Percentiles rank a stretch among this genome's conserved stretches.
phyloP scores from a whole-genome alignment of 2,329 filamentous ascomycete genomes.

The Penicillium sp. region DNA sequence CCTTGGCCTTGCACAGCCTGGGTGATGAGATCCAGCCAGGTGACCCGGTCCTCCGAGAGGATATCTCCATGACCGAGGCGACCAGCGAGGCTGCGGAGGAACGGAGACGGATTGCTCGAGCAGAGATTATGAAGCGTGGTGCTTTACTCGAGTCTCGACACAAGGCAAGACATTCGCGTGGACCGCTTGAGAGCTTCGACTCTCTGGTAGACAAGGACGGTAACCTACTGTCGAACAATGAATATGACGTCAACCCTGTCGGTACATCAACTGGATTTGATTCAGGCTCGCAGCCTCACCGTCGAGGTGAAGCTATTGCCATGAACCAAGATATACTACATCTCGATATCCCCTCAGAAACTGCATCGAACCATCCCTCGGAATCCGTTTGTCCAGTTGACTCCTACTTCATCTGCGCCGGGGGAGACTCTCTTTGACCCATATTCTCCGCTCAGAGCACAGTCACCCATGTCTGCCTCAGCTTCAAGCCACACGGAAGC shows the following conservation, averaged over 20 bases:
- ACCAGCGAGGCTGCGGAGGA: slow-evolving; percentile 41
- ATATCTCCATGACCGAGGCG: slow-evolving; percentile 48
- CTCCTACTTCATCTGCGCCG: slow-evolving; percentile 43
- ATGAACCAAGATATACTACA: slow-evolving; percentile 21
- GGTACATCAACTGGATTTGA: slow-evolving; percentile 40
- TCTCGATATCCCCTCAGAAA: slow-evolving; percentile 29
- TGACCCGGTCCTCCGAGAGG: slow-evolving; percentile 30
- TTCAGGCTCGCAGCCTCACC: slow-evolving; percentile 20
- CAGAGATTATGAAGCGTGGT: slow-evolving; percentile 44
- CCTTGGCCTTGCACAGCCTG: slow-evolving; percentile 53
- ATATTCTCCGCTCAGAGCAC: slow-evolving; percentile 10
- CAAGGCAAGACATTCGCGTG: slow-evolving; percentile 19
- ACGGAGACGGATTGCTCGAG: slow-evolving; percentile 41
- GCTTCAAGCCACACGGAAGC: slow-evolving; percentile 34
- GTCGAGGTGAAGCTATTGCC: slow-evolving; percentile 22
- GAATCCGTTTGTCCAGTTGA: slow-evolving; percentile 43
- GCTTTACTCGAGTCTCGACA: slow-evolving; percentile 37
- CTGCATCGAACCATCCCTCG: slow-evolving; percentile 37
- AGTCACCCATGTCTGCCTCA: slow-evolving; percentile 18
- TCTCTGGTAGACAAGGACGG: slow-evolving; percentile 44
- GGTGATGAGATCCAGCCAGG: slow-evolving; percentile 56
- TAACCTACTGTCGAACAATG: slow-evolving; percentile 21
- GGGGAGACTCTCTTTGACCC: slow-evolving; percentile 25
- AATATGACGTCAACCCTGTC: slow-evolving; percentile 8
- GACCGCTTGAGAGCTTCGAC: slow-evolving; percentile 38